Evolutionary conservation across 257 asterid species (phyloP).

Genomic region (Primulina tabacum): DNA sequence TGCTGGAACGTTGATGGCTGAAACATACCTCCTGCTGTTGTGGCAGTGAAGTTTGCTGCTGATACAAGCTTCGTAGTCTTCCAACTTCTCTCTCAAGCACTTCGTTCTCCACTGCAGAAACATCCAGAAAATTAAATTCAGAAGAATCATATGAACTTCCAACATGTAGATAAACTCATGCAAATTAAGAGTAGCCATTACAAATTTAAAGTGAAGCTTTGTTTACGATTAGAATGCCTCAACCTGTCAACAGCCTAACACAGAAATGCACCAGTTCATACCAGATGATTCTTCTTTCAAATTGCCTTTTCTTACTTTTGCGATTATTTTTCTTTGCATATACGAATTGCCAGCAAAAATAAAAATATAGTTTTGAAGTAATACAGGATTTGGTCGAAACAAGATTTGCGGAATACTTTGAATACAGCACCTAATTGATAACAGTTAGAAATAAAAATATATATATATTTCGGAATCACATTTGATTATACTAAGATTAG

Average conservation of each 20-base stretch:
- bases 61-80: slow-evolving; percentile 66
- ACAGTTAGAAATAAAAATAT: not conserved
- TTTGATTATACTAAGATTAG: not conserved
- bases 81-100: slow-evolving; percentile 83
- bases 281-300: not conserved
- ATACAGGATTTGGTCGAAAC: not conserved
- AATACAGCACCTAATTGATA: not conserved
- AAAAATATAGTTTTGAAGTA: not conserved
- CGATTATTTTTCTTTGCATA: not conserved
- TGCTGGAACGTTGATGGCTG: slow-evolving; percentile 57
- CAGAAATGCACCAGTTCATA: not conserved
- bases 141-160: slow-evolving; percentile 13
- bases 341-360: slow-evolving; percentile 7
- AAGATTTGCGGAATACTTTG: not conserved
- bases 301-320: not conserved
- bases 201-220: not conserved
- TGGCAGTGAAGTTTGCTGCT: slow-evolving; percentile 32
- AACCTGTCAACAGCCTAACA: not conserved
- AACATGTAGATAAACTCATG: not conserved
- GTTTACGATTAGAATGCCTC: not conserved
- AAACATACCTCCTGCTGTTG: slow-evolving; percentile 44
- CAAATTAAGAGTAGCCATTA: not conserved
- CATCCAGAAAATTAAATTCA: slow-evolving; percentile 19
- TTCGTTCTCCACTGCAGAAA: slow-evolving; percentile 86
- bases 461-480: not conserved